Evolutionary conservation across 148 eudicot genomes (phyloP).

Genomic region (Oxyria digyna): DNA sequence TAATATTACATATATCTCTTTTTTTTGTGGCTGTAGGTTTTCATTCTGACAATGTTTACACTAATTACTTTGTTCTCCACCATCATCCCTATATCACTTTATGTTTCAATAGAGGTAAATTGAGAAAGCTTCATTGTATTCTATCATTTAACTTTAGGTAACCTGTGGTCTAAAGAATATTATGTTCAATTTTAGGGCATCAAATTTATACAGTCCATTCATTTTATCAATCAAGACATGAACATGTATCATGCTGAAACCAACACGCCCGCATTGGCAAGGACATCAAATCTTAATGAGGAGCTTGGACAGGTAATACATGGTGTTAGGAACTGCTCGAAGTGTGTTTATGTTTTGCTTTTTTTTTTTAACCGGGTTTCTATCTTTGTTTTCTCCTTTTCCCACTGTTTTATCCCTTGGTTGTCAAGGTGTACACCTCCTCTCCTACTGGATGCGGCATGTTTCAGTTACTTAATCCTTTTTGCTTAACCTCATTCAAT

Average conservation of each 20-base stretch:
- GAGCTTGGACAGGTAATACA: conserved; percentile 94
- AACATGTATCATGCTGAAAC: conserved; percentile 85
- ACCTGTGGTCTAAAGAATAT: background rate
- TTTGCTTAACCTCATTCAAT: conserved; percentile 11
- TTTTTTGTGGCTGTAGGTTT: conserved; percentile 37
- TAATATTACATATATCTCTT: background rate
- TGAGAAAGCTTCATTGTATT: background rate
- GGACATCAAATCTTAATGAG: conserved; percentile 97
- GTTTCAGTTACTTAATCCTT: conserved; percentile 3
- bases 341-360: background rate
- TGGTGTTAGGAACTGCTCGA: background rate
- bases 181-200: conserved; percentile 49
- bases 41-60: conserved; percentile 77
- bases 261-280: conserved; percentile 89
- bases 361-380: background rate
- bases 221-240: conserved; percentile 91
- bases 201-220: conserved; percentile 78
- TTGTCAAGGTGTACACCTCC: background rate
- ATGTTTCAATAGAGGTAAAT: conserved; percentile 92
- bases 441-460: background rate
- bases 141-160: background rate
- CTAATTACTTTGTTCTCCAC: conserved; percentile 92
- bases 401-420: background rate
- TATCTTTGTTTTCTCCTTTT: background rate
- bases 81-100: conserved; percentile 93